Evolutionary conservation across 805 yeast genomes (phyloP), one percentile per base, ranked within the genome.

Genomic region (Metahyphopichia silvanorum): DNA sequence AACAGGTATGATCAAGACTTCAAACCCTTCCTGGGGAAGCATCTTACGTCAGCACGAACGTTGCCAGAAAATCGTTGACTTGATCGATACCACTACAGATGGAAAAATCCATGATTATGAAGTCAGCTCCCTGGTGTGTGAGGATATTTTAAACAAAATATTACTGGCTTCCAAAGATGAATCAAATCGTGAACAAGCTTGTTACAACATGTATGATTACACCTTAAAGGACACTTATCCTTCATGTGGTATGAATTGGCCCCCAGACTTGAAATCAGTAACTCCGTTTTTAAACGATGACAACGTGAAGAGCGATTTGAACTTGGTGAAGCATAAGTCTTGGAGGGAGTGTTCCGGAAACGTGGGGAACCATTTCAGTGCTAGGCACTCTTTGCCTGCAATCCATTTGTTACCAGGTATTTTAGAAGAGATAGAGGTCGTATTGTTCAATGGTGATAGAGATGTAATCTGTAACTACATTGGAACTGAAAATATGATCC

Each of bases 241-340:
- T 0, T 61, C 82, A 0, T 93, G 98, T 60, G 98, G 98, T 5
- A 69, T 77, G 76, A 82, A 83, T 55, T 93, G 98, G 98, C 98
- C 98, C 0, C 71, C 71, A 13, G 80, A 71, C 37, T 63, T 82
- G 38, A 57, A 49, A 1, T 34, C 50, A 18, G 76, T 82, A 12
- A 61, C 65, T 0, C 66, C 70, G 4, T 84, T 79, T 44, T 65
- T 84, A 37, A 61, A 66, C 18, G 39, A 52, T 2, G 57, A 60
- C 2, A 62, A 60, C 1, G 83, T 79, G 6, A 68, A 66, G 49
- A 37, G 51, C 16, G 68, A 76, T 9, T 60, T 85, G 47, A 76
- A 85, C 55, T 63, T 60, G 42, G 59, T 68, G 29, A 52, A 51
- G 31, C 44, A 47, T 25, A 62, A 66, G 32, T 22, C 34, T 16